Conservation (phyloP, 768 basidiomycete species). For the Collybiopsis luxurians region DNA sequence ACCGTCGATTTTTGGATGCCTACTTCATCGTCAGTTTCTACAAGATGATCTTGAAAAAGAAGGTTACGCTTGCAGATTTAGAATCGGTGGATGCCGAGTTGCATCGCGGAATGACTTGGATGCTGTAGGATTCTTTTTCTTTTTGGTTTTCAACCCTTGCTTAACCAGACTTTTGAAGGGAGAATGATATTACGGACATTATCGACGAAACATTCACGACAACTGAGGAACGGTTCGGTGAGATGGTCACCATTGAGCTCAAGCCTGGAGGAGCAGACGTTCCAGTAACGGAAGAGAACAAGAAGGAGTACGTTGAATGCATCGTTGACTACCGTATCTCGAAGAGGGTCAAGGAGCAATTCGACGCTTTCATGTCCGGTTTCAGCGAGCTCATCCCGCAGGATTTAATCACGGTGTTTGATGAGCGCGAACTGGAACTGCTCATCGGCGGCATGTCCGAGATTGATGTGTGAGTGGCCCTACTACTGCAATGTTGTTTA, state of each 20-base stretch:
- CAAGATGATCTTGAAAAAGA: slow-evolving; percentile 99
- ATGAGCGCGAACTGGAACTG: slow-evolving; percentile 95
- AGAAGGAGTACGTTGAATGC: slow-evolving; percentile 95
- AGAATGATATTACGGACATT: slow-evolving; percentile 97
- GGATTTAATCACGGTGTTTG: slow-evolving; percentile 97
- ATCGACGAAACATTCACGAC: slow-evolving; percentile 98
- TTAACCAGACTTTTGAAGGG: slow-evolving; percentile 44
- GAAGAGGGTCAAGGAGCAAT: slow-evolving; percentile 96
- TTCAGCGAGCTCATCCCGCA: slow-evolving; percentile 99
- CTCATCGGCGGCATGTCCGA: slow-evolving; percentile 99
- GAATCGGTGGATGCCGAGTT: slow-evolving; percentile 97
- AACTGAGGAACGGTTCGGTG: slow-evolving; percentile 96
- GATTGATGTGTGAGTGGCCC: slow-evolving; percentile 86
- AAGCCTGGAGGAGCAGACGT: slow-evolving; percentile 85
- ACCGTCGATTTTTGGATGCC: slow-evolving; percentile 96
- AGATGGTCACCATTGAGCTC: slow-evolving; percentile 95
- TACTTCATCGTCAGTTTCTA: slow-evolving; percentile 99
- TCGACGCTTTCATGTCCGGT: slow-evolving; percentile 99
- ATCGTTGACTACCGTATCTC: slow-evolving; percentile 98
- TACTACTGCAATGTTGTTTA: not conserved
- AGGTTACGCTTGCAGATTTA: slow-evolving; percentile 89
- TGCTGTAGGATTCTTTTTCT: slow-evolving; percentile 69
- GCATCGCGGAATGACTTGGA: slow-evolving; percentile 95
- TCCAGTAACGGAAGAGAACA: slow-evolving; percentile 94
- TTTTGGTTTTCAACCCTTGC: slow-evolving; percentile 10